Evolutionary conservation across 2,329 filamentous ascomycete species (phyloP).

Genomic region (Stemphylium lycopersici): DNA sequence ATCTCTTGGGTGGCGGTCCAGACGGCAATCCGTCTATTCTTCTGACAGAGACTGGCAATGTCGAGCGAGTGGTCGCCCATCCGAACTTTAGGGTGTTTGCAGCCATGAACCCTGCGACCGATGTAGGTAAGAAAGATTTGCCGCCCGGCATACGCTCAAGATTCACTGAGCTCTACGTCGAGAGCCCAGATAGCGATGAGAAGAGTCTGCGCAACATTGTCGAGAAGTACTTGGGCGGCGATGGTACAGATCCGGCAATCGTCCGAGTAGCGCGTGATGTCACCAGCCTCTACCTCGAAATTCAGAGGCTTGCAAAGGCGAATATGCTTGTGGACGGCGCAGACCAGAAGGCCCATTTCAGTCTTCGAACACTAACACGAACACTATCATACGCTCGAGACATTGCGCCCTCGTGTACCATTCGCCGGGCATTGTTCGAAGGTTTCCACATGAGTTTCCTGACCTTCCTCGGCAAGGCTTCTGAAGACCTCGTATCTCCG

Average conservation of each 20-base stretch:
- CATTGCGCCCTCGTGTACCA: conserved; percentile 80
- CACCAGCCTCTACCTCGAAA: conserved; percentile 84
- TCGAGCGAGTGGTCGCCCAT: conserved; percentile 87
- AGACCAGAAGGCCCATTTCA: conserved; percentile 96
- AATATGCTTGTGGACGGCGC: conserved; percentile 92
- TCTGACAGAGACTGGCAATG: conserved; percentile 90
- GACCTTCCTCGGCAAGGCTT: conserved; percentile 82
- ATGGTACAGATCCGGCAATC: conserved; percentile 69
- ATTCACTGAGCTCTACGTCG: conserved; percentile 95
- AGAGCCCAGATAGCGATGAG: conserved; percentile 83
- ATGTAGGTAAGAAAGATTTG: conserved; percentile 94
- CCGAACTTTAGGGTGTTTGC: conserved; percentile 95
- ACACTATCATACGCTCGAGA: conserved; percentile 87
- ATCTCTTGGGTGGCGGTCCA: conserved; percentile 77
- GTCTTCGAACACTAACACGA: conserved; percentile 88
- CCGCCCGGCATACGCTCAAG: conserved; percentile 86
- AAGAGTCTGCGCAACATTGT: conserved; percentile 89
- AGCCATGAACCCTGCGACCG: conserved; percentile 98
- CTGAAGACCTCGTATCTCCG: conserved; percentile 78
- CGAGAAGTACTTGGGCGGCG: conserved; percentile 79
- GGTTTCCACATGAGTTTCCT: conserved; percentile 98
- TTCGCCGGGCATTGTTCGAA: conserved; percentile 87
- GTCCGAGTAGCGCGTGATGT: conserved; percentile 78
- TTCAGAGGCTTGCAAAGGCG: conserved; percentile 78
- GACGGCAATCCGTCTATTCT: conserved; percentile 79